Evolutionary conservation across 129 eudicot species (phyloP).

Genomic region (Calendula officinalis): DNA sequence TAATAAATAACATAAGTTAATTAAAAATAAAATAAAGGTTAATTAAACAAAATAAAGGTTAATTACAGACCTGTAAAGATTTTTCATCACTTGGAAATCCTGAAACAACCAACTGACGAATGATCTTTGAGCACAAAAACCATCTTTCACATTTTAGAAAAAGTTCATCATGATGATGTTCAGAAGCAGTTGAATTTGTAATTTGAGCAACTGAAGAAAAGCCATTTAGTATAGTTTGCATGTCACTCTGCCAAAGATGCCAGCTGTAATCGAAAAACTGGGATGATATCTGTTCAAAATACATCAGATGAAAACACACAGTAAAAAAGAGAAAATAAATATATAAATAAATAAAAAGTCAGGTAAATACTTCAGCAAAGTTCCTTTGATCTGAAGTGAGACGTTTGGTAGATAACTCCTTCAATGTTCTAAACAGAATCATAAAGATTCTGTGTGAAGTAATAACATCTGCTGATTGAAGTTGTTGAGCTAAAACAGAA

Average conservation of each 20-base stretch:
- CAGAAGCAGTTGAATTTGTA: constrained; percentile 41
- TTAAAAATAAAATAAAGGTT: constrained; percentile 9
- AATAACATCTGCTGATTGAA: constrained; percentile 80
- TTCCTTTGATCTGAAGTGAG: constrained; percentile 88
- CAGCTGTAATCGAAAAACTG: constrained; percentile 96
- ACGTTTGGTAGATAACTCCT: constrained; percentile 93
- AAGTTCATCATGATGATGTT: constrained; percentile 52
- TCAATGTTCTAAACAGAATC: constrained; percentile 83
- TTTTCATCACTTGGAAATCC: constrained; percentile 88
- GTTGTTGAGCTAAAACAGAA: constrained; percentile 75
- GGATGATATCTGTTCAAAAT: constrained; percentile 78
- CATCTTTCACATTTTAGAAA: constrained; percentile 82
- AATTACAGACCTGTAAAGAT: constrained; percentile 59
- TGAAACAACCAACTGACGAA: constrained; percentile 73
- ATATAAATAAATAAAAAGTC: background rate
- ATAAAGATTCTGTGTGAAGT: constrained; percentile 84
- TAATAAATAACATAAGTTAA: background rate
- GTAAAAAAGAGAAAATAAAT: constrained; percentile 12
- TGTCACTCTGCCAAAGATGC: constrained; percentile 96
- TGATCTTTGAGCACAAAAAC: constrained; percentile 86
- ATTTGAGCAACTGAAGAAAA: constrained; percentile 61
- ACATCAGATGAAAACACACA: constrained; percentile 23
- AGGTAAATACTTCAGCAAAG: constrained; percentile 64
- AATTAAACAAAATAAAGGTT: background rate
- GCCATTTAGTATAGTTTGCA: constrained; percentile 68